Percentiles rank a stretch among this genome's conserved stretches.
These are phyloP conservation scores for Fusarium scirpi DNA, from an alignment of 2,329 filamentous ascomycete species.

Conservation along the genomic window DNA sequence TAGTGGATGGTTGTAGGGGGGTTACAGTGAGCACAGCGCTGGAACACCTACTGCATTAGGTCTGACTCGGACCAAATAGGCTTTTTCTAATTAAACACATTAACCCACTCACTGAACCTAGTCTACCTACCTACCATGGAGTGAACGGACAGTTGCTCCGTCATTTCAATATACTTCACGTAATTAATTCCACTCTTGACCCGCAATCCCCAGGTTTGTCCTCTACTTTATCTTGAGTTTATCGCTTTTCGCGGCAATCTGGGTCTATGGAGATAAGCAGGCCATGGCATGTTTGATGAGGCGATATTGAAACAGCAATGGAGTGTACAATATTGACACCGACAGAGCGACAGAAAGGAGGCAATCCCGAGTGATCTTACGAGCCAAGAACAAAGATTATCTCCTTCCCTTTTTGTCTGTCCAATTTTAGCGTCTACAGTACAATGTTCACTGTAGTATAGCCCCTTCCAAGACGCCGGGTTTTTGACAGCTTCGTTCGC, in stretches of 20 bases:
- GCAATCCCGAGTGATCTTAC: neutral
- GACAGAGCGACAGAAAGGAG: no score
- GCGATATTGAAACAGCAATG: no score
- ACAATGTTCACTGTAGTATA: neutral
- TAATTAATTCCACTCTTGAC: slow-evolving; percentile 22
- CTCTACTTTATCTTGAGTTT: neutral
- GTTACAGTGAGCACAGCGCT: neutral
- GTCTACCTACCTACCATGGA: no score
- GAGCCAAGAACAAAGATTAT: neutral
- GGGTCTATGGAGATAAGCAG: neutral
- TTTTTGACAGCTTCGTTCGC: slow-evolving; percentile 29
- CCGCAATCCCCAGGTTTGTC: slow-evolving; percentile 14
- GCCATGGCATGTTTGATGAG: neutral
- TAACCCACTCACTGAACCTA: neutral
- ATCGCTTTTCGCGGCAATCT: slow-evolving; percentile 1
- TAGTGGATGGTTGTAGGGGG: neutral
- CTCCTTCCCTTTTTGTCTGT: slow-evolving; percentile 33
- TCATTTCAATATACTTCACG: slow-evolving; percentile 2
- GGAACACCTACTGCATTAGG: neutral
- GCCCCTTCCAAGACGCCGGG: slow-evolving; percentile 17
- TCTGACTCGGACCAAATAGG: neutral
- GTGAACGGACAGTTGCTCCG: neutral
- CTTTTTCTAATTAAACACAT: neutral
- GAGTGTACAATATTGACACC: no score
- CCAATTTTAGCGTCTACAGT: neutral